Percentiles rank a stretch among this genome's conserved stretches.
Conservation (phyloP, 2,329 filamentous ascomycete genomes). For the Dryadomyces quercus-mongolicae region DNA sequence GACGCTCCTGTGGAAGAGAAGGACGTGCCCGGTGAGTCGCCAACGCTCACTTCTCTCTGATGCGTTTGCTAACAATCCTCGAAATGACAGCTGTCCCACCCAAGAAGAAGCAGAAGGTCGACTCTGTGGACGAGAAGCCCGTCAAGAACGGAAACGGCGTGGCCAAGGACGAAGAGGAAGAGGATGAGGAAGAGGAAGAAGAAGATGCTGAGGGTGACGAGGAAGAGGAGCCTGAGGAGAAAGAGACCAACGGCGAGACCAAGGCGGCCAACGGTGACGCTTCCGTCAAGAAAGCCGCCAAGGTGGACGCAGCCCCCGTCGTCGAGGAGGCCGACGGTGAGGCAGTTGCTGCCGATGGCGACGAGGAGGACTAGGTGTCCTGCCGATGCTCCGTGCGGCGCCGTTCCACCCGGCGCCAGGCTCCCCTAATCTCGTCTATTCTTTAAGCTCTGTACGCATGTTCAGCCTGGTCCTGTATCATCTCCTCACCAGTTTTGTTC, state of each 20-base stretch:
- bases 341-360: slow-evolving; percentile 8
- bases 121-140: slow-evolving; percentile 17
- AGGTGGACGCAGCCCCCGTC: slow-evolving; percentile 6
- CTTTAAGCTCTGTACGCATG: neutral
- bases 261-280: slow-evolving; percentile 5
- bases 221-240: slow-evolving; percentile 17
- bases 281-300: slow-evolving; percentile 7
- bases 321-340: slow-evolving; percentile 5
- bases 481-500: too few species aligned
- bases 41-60: neutral
- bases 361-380: slow-evolving; percentile 10
- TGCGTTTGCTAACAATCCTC: slow-evolving; percentile 13
- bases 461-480: too few species aligned
- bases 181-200: slow-evolving; percentile 18
- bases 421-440: neutral
- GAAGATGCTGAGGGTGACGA: slow-evolving; percentile 19
- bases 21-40: slow-evolving; percentile 5
- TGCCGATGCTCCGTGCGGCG: neutral
- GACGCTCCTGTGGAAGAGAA: slow-evolving; percentile 21
- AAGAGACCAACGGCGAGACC: slow-evolving; percentile 5
- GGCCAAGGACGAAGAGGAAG: slow-evolving; percentile 11
- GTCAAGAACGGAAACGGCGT: slow-evolving; percentile 13
- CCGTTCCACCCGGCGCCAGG: neutral
- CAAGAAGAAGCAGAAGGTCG: slow-evolving; percentile 40
- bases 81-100: slow-evolving; percentile 24